Conservation (phyloP, 257 asterid species). For the Gynochthodes officinalis region DNA sequence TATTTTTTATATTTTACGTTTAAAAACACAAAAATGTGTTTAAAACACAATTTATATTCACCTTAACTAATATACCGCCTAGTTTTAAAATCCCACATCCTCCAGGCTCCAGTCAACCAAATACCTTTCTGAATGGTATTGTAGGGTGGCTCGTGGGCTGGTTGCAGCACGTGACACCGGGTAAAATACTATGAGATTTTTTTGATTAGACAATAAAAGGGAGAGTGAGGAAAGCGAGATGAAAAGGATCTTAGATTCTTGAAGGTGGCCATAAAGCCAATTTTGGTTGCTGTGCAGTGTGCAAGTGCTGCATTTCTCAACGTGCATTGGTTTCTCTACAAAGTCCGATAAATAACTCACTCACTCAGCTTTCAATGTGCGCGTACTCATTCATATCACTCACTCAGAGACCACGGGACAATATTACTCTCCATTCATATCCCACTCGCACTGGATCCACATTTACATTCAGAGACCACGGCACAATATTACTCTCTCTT, state of each 20-base stretch:
- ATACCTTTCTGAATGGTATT: no score
- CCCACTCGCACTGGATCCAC: no score
- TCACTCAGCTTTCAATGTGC: not conserved
- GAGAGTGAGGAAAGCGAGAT: not conserved
- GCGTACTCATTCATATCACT: not conserved
- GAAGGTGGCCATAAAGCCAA: not conserved
- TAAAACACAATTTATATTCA: no score
- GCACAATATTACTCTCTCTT: not conserved
- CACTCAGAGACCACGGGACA: not conserved
- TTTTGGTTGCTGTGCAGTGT: not conserved
- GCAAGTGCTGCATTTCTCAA: conserved; percentile 3
- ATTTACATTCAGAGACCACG: not conserved
- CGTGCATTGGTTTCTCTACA: conserved; percentile 1
- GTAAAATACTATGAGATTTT: no score
- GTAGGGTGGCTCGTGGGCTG: no score
- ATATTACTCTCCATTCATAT: no score
- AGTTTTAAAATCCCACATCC: no score
- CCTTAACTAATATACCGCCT: no score
- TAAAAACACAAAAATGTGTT: no score
- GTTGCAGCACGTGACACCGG: no score
- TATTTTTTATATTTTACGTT: no score
- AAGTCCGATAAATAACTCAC: not conserved
- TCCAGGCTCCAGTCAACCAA: no score
- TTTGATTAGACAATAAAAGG: not conserved
- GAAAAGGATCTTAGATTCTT: not conserved